Conservation (phyloP, 2,329 filamentous ascomycete species). For the Diplodia sapinea region DNA sequence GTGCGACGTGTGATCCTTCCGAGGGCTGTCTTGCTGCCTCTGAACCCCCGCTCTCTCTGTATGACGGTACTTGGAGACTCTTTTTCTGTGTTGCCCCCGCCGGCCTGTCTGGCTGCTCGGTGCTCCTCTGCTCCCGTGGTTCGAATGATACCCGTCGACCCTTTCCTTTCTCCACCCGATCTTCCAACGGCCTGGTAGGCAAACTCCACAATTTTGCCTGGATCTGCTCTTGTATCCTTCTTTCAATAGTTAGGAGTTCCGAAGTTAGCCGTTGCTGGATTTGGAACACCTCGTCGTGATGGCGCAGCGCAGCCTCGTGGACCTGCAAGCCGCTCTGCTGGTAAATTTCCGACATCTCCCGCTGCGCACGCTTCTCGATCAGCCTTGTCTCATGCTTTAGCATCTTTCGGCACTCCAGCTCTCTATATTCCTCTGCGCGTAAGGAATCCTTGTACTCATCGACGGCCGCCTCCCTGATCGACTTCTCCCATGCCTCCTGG, state of each 20-base stretch:
- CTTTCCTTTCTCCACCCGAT: not conserved
- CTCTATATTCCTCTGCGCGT: not conserved
- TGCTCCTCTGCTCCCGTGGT: not conserved
- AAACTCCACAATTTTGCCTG: not conserved
- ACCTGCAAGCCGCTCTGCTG: slow-evolving; percentile 6
- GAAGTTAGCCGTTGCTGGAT: slow-evolving; percentile 10
- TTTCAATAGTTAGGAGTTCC: not conserved
- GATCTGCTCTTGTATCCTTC: slow-evolving; percentile 13
- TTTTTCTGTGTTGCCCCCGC: not conserved
- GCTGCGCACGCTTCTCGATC: slow-evolving; percentile 8
- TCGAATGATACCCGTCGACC: not conserved
- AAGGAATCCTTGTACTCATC: not conserved
- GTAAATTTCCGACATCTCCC: slow-evolving; percentile 13
- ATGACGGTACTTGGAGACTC: not conserved
- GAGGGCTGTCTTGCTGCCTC: not conserved
- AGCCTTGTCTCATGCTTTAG: slow-evolving; percentile 1
- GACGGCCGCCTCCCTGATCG: not conserved
- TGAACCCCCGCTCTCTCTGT: not conserved
- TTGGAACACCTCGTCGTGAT: slow-evolving; percentile 10
- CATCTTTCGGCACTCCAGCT: not conserved
- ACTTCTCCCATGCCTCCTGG: not conserved
- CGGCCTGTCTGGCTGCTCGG: not conserved
- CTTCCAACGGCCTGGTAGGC: not conserved
- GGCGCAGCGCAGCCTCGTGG: not conserved
- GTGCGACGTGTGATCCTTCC: not conserved